Evolutionary conservation across 768 basidiomycete species (phyloP), one percentile per base, ranked within the genome.

Genomic region (Favolaschia claudopus): DNA sequence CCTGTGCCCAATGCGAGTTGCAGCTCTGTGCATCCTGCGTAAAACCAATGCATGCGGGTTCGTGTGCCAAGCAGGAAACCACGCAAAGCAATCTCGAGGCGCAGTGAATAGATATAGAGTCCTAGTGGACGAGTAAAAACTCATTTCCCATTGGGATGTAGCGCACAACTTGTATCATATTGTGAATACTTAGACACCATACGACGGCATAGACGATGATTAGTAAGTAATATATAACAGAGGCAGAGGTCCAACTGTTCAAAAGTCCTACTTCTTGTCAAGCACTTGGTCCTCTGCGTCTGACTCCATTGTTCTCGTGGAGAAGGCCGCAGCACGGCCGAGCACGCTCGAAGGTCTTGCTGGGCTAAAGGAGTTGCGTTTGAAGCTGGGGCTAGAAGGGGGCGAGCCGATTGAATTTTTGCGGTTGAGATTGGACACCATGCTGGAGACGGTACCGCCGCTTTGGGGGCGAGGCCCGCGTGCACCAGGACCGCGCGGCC

Each of bases 281-380:
- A 89, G 78, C 55, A 89, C 76, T 63, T 89, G 85, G 61, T 92
- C 92, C 70, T 93, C 92, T 32, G 91, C 91, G 68, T 93, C 91
- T 68, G 89, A 91, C 37, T 88, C 89, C 88, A 90, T 89, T 45
- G 91, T 92, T 71, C 90, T 82, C 68, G 90, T 83, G 50, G 89
- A 87, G 52, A 88, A 80, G 28, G 82, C 79, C 33, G 81, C 77
- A 28, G 77, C 74, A 61, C 83, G 75, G n/a, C 84, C 82, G 7
- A 83, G 68, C 33, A 82, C 77, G 61, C 79, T 85, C 42, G 78
- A 79, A 17, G 81, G 79, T 52, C 77, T 72, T 22, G 75, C 76
- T 12, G 82, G 77, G 59, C 79, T 78, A 27, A 71, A 81, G 36
- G 83, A 84, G 37, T 84, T 60, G 55, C 85, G 76, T 67, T 82